Base-by-base conservation (phyloP, 2,329 filamentous ascomycete species). In the Hypomyces perniciosus region DNA sequence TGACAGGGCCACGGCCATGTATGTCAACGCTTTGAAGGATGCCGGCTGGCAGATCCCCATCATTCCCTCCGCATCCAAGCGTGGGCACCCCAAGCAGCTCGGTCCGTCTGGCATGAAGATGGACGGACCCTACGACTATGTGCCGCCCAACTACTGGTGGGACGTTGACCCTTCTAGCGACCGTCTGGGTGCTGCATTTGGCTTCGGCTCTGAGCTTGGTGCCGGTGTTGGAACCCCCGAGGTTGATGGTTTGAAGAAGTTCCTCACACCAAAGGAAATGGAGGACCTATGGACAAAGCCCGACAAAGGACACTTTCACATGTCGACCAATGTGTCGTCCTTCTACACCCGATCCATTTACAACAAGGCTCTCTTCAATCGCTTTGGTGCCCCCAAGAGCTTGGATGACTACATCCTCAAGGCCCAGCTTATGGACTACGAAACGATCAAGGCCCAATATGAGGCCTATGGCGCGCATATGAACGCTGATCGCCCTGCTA, bases 81-180 rank as follows among this genome's bases (percentile, higher is more conserved):
- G 74, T 8, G 79, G 80, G 2, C 80, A 70, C 48, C 76, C 81
- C 0, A 55, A 71, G 7, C 61, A 69, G 1, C 68, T 84, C 0
- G 79, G 77, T 0, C 76, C 77, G 0, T 76, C 77, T 0, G 81
- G 81, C 1, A 77, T 85, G 75, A 84, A 83, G 59, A 85, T 85
- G 81, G 73, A 78, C 0, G 82, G 82, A 0, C 82, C 82, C 0
- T 85, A 85, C 56, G 82, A 84, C 58, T 85, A 80, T 80, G 79
- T 83, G 0, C 78, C 82, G 0, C 81, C 81, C 0, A 81, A 78
- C 55, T 85, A 85, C 64, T 85, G 80, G 81, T 83, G 77, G 54
- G 73, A 76, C 42, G 63, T 60, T 5, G 64, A 70, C 13, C 64
- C 67, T 2, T 61, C 62, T 1, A 59, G 44, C 62, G 72, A 50